phyloP scores from a whole-genome alignment of 306 rosid genomes.

The Rosa chinensis region DNA sequence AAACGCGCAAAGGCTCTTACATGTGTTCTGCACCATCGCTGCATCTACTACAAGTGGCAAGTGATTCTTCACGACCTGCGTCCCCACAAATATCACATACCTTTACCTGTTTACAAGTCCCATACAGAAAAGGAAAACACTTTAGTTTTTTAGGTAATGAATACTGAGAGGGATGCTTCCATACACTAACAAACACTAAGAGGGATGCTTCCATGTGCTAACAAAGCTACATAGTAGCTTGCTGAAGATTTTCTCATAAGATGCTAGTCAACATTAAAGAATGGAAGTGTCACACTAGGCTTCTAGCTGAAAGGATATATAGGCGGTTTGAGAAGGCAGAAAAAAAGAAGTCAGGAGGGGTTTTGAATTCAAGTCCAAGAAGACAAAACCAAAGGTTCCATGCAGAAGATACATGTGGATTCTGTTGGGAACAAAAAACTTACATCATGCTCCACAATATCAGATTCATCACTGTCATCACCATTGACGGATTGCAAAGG shows the following conservation, averaged over 20 bases:
- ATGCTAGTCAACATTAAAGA: background rate
- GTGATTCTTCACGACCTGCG: slow-evolving; percentile 84
- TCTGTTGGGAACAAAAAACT: slow-evolving; percentile 28
- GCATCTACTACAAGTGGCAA: slow-evolving; percentile 88
- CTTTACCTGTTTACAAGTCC: slow-evolving; percentile 55
- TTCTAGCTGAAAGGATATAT: background rate
- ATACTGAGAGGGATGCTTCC: background rate
- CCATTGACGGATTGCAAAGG: slow-evolving; percentile 48
- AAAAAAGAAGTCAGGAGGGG: background rate
- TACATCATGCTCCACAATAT: slow-evolving; percentile 86
- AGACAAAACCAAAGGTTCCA: slow-evolving; percentile 1
- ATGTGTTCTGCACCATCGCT: slow-evolving; percentile 97
- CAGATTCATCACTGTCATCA: slow-evolving; percentile 81
- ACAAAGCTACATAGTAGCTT: background rate
- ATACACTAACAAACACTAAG: background rate
- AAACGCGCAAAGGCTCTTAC: slow-evolving; percentile 46
- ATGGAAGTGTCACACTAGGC: background rate
- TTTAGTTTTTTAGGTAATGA: background rate
- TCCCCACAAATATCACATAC: slow-evolving; percentile 98
- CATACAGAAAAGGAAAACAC: slow-evolving; percentile 19
- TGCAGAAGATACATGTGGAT: background rate
- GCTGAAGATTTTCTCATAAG: background rate
- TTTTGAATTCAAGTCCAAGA: background rate
- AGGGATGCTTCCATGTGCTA: background rate
- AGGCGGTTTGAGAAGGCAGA: background rate